These are phyloP conservation scores for Chamaenerion angustifolium DNA, from an alignment of 345 rosid species.

Conservation along the genomic window DNA sequence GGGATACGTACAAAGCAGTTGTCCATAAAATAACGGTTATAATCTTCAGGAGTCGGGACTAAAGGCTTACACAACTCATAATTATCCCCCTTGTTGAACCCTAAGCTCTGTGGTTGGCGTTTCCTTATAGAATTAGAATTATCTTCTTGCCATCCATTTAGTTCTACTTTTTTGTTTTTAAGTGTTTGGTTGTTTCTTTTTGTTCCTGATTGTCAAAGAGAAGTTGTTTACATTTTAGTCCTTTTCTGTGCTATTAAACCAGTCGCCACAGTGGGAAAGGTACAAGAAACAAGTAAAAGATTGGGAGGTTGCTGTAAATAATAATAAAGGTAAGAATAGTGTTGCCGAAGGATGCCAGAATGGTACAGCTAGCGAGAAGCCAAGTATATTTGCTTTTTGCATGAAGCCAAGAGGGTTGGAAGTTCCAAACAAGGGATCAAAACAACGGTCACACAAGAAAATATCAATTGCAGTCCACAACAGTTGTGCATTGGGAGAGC, in stretches of 20 bases:
- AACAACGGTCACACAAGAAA: conserved; percentile 71
- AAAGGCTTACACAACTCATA: too few relatives aligned
- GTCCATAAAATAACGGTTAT: too few relatives aligned
- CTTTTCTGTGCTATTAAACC: conserved; percentile 12
- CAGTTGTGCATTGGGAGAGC: neutral
- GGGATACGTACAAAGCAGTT: too few relatives aligned
- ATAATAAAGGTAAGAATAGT: conserved; percentile 28
- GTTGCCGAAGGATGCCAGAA: conserved; percentile 39
- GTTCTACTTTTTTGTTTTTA: too few relatives aligned
- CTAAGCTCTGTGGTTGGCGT: too few relatives aligned
- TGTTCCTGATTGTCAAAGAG: too few relatives aligned
- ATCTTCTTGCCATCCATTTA: too few relatives aligned
- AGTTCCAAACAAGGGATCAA: conserved; percentile 74
- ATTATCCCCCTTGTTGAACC: too few relatives aligned
- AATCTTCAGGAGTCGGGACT: too few relatives aligned
- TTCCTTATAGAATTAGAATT: too few relatives aligned
- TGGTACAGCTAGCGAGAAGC: conserved; percentile 44
- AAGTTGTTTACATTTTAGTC: neutral
- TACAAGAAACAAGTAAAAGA: conserved; percentile 69
- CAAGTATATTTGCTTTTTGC: conserved; percentile 92
- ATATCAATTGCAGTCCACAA: conserved; percentile 49
- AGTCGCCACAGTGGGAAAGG: conserved; percentile 92
- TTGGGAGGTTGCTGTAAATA: conserved; percentile 42
- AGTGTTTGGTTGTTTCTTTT: too few relatives aligned
- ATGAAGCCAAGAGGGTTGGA: conserved; percentile 95